These are phyloP conservation scores for Kalanchoe fedtschenkoi DNA, from an alignment of 164 flowering plant genomes.

Conservation along the genomic window DNA sequence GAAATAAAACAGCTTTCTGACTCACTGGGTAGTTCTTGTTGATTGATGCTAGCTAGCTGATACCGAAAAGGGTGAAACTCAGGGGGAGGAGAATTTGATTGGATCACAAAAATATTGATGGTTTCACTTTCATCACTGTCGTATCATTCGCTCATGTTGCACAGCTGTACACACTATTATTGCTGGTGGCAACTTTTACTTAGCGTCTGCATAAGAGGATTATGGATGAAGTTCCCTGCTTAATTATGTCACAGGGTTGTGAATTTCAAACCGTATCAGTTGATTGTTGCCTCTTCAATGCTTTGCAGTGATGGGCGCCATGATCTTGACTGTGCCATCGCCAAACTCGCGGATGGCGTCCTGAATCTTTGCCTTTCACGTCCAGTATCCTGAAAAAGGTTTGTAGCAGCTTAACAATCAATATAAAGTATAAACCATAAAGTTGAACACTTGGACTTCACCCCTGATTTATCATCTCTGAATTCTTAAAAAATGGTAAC, in stretches of 20 bases:
- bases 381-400: background rate
- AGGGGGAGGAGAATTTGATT: background rate
- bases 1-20: background rate
- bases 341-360: background rate
- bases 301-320: constrained; percentile 9
- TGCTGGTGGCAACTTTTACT: background rate
- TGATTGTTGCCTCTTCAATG: constrained; percentile 7
- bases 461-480: background rate
- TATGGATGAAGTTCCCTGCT: background rate
- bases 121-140: background rate
- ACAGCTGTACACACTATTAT: background rate
- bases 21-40: background rate
- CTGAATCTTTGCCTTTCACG: background rate
- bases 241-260: background rate
- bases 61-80: background rate
- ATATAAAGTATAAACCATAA: background rate
- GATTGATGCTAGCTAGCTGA: background rate
- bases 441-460: background rate
- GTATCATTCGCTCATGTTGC: background rate
- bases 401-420: background rate
- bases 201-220: background rate
- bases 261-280: background rate
- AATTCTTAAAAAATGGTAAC: background rate
- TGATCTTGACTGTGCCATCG: constrained; percentile 1
- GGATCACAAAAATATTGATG: background rate